Evolutionary conservation across 2,329 filamentous ascomycete species (phyloP), one percentile per base, ranked within the genome.

Genomic region (Fusarium sarcochroum): DNA sequence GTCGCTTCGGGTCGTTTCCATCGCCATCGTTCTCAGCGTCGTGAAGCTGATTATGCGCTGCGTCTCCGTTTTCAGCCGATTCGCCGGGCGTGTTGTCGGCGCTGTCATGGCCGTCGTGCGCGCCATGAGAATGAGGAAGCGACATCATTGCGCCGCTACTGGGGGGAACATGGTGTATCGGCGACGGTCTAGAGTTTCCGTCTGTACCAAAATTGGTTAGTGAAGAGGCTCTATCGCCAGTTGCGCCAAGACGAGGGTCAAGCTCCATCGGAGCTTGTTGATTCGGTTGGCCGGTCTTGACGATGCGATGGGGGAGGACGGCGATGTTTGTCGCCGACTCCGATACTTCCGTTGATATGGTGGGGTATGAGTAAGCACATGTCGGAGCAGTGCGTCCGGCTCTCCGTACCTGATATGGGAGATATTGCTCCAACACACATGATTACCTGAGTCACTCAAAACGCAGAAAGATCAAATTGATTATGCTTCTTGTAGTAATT

Each of bases 1-100:
- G 85, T 57, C 91, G 87, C 77, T 91, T 93, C 34, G 87, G 81
- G 41, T 91, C 89, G 52, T 57, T 69, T 27, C 73, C 76, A 32
- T 71, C 73, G 7, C 48, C 55, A 30, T 68, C 73, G 27, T 54
- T 50, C 30, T 69, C 74, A 23, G 59, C 40, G 34, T 71, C 59
- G 38, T 64, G 58, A 58, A 71, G 60, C 32, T 61, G 58, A 14
- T 61, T 49, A 40, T 64, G 64, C 42, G 66, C 46, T 20, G 59
- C 58, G 15, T 49, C 58, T 58, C 62, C 66, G 54, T 71, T 60
- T 40, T 65, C 70, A 40, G 52, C 49, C 62, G 75, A 71, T 57
- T 63, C 66, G 56, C 73, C 73, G 51, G 71, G 56, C 10, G 58
- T 66, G 30, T 73, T 73, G 18, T 57, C 64, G 41, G 59, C 66